phyloP scores from a whole-genome alignment of 495 filamentous ascomycete genomes.

The Podospora tetraspora region DNA sequence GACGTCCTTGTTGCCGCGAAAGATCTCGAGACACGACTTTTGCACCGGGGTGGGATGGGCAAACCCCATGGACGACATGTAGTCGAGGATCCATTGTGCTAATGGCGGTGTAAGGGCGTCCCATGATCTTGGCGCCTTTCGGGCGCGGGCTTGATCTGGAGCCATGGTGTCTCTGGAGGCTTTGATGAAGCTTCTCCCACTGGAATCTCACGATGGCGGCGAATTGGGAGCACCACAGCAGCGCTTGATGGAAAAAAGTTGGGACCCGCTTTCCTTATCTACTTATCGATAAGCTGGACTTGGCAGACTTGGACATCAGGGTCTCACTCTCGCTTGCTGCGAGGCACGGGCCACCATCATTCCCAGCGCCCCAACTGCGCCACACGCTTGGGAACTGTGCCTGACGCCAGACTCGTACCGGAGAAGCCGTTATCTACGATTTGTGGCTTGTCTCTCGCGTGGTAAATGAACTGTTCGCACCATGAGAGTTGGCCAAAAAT shows the following conservation, averaged over 20 bases:
- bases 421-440: not conserved
- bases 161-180: slow-evolving; percentile 28
- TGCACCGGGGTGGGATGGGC: slow-evolving; percentile 88
- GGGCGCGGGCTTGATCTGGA: slow-evolving; percentile 26
- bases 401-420: not conserved
- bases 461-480: not conserved
- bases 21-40: slow-evolving; percentile 85
- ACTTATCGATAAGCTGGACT: slow-evolving; percentile 15
- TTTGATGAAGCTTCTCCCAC: not conserved
- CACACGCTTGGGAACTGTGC: not conserved
- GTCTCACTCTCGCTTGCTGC: not conserved
- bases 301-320: not conserved
- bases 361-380: not conserved
- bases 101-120: slow-evolving; percentile 60
- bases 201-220: not conserved
- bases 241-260: slow-evolving; percentile 6
- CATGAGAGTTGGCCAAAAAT: not conserved
- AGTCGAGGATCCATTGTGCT: slow-evolving; percentile 88
- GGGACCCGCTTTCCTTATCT: slow-evolving; percentile 13
- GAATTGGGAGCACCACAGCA: not conserved
- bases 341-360: not conserved
- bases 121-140: slow-evolving; percentile 63
- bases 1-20: slow-evolving; percentile 91
- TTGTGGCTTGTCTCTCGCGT: not conserved
- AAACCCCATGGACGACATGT: slow-evolving; percentile 79